Conservation (phyloP, 2,329 filamentous ascomycete genomes). For the Scedosporium apiospermum region DNA sequence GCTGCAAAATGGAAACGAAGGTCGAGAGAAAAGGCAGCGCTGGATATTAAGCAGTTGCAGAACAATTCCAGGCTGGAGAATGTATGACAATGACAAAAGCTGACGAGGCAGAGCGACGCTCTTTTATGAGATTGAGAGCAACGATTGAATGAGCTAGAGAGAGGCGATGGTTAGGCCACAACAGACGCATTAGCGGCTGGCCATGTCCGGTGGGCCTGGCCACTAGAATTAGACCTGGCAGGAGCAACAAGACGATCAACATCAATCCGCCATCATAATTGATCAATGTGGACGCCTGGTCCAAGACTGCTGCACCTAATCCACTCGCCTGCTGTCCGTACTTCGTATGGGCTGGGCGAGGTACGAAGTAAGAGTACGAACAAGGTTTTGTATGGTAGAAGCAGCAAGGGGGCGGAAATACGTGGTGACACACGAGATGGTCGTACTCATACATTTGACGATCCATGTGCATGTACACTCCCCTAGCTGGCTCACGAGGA, state of each 20-base stretch:
- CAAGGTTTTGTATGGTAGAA: no score
- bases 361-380: no score
- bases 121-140: neutral
- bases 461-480: neutral
- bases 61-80: neutral
- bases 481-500: neutral
- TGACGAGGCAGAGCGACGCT: neutral
- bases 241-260: neutral
- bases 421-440: neutral
- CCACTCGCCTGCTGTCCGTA: no score
- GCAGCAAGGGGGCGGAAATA: neutral
- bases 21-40: neutral
- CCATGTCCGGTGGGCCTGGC: neutral
- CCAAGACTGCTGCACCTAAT: no score
- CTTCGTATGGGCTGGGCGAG: no score
- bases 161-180: neutral
- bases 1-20: neutral
- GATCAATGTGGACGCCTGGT: no score
- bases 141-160: neutral
- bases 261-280: no score
- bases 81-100: neutral
- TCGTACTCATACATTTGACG: neutral
- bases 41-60: neutral
- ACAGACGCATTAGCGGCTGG: neutral
- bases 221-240: neutral